These are phyloP conservation scores for Pichia sp. DNA, from an alignment of 1,139 yeast species.

Conservation along the genomic window DNA sequence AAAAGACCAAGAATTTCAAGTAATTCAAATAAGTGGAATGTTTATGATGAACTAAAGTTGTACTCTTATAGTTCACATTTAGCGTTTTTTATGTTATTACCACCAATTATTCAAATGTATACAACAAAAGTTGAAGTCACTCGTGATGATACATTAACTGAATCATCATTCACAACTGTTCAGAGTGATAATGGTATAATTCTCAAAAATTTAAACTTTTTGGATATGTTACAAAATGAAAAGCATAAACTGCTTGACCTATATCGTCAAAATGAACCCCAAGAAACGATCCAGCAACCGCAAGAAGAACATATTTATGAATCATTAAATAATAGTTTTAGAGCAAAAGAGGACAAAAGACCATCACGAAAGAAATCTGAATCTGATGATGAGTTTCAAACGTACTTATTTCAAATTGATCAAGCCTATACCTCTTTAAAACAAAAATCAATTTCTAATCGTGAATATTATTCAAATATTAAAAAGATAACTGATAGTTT, in stretches of 20 bases:
- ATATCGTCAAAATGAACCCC: conserved; percentile 2
- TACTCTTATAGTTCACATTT: conserved; percentile 27
- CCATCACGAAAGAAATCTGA: background rate
- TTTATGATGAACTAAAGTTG: conserved; percentile 24
- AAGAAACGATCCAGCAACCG: background rate
- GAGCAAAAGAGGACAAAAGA: background rate
- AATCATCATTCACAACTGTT: conserved; percentile 11
- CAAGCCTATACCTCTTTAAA: conserved; percentile 4
- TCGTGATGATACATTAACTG: conserved; percentile 23
- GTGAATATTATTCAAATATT: conserved; percentile 2
- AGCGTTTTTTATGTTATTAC: conserved; percentile 25
- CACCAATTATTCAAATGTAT: conserved; percentile 23
- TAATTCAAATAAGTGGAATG: conserved; percentile 19
- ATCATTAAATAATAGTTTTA: background rate
- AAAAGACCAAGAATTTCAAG: conserved; percentile 6
- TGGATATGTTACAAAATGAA: conserved; percentile 5
- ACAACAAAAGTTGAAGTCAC: conserved; percentile 25
- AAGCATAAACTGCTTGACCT: conserved; percentile 3
- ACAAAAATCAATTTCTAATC: background rate
- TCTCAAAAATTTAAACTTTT: conserved; percentile 5
- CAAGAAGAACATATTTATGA: background rate
- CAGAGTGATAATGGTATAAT: conserved; percentile 1
- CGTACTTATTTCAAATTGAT: conserved; percentile 3
- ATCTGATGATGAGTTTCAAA: background rate
- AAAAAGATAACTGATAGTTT: conserved; percentile 3